Base-by-base conservation (phyloP, 805 yeast species). In the Wickerhamomyces chaumierensis region DNA sequence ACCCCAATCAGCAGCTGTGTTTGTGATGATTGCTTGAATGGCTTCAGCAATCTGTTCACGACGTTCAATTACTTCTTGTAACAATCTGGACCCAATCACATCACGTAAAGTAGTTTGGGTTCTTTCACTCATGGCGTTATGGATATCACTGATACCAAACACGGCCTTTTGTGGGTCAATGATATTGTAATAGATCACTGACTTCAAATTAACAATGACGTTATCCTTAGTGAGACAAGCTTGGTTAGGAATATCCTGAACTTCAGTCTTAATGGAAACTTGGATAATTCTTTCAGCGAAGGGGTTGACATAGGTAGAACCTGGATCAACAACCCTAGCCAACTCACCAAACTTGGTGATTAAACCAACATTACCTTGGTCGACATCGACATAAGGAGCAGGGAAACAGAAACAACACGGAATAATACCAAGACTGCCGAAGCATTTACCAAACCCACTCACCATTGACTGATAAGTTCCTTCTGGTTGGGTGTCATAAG, bases 21-120 rank as follows among this genome's bases (percentile, higher is more conserved):
- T 71, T 28, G 75, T 53, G 42, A 79, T 79, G 42, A 78, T 71
- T 40, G 63, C 68, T 51, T 71, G 78, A 48, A 79, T 79, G 18
- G 79, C 63, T 36, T 65, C 73, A 17, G 86, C 85, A 44, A 79
- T 69, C 55, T 78, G 82, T 48, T 78, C 86, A 46, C 87, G 61
- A 53, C 78, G 73, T 51, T 79, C 86, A 48, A 79, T 78, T 18
- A 78, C 81, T 47, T 79, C 86, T 59, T 79, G 87, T 48, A 79
- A 62, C 17, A 63, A 65, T 36, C 83, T 60, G 27, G 78, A 65
- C 44, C 87, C 87, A 39, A 78, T 69, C 18, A 79, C 87, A 46
- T 78, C 83, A 55, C 87, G 66, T 51, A 79, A 61, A 3, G 87
- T 79, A 33, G 84, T 79, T 57, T 78, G 83, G 5, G 85, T 78